Base-by-base conservation (phyloP, 768 basidiomycete species). In the Pisolithus sp. region DNA sequence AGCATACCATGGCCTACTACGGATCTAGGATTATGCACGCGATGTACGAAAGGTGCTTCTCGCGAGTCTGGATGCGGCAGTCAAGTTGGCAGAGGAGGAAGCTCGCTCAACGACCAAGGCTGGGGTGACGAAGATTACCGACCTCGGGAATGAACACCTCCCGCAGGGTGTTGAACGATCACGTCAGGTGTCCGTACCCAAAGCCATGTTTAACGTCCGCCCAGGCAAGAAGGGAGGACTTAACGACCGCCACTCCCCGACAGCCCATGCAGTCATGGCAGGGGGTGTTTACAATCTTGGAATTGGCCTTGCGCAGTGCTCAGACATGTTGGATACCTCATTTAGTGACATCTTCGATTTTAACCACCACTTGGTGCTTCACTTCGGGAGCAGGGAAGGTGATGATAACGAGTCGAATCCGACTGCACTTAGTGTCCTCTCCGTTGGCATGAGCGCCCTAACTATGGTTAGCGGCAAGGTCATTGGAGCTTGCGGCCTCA, bases 401-500 rank as follows among this genome's bases (percentile, higher is more conserved):
- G 65, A 63, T 31, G 62, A 67, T 21, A 69, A 73, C 45, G 71
- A 71, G 21, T 73, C 76, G 53, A 60, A 76, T 45, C 71, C 73
- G 37, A 88, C 79, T 31, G 85, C 86, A 5, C 75, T 91, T 24
- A 79, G 86, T 52, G 67, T 92, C 37, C 75, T 87, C 10, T 86
- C 86, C 21, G 80, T 89, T 31, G 85, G 89, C 36, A 69, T 94
- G 20, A 89, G 94, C 49, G 91, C 90, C 3, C 70, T 96, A 61
- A 92, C 92, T 7, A 86, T 97, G 80, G 82, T 93, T 46, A 88
- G 92, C 47, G 86, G 89, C 47, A 86, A 91, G 64, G 80, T 83
- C 2, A 66, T 95, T 24, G 90, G 92, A 20, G 73, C 82, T 1
- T 81, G 87, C 5, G 78, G 82, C 17, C 64, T 94, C 48, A 75